A percentile compares a stretch with the other conserved stretches of the same genome.
Evolutionary conservation across 768 basidiomycete species (phyloP).

Genomic region (Cyclocybe cylindracea): DNA sequence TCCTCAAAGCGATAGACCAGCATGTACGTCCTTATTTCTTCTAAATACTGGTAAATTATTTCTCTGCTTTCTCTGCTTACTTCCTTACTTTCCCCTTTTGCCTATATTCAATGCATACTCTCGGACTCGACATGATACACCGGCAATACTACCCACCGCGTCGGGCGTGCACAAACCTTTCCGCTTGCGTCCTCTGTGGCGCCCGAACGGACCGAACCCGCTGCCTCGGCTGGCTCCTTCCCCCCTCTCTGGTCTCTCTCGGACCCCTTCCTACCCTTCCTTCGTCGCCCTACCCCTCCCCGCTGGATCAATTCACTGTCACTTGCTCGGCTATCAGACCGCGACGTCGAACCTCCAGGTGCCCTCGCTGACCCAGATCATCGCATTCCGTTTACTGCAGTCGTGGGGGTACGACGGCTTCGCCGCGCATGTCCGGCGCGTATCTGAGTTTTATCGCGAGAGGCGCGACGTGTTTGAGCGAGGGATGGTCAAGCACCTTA

Average conservation of each 20-base stretch:
- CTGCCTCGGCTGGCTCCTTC: no score
- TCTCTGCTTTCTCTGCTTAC: neutral
- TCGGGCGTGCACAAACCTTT: no score
- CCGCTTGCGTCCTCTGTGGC: no score
- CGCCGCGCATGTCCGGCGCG: constrained; percentile 60
- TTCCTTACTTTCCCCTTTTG: neutral
- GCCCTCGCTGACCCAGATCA: constrained; percentile 63
- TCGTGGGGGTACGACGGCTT: constrained; percentile 82
- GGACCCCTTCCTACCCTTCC: neutral
- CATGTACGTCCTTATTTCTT: constrained; percentile 47
- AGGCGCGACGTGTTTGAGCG: constrained; percentile 79
- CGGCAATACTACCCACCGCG: no score
- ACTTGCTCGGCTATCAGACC: constrained; percentile 42
- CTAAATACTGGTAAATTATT: constrained; percentile 7
- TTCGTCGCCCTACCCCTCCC: neutral
- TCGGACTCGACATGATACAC: neutral
- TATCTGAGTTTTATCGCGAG: constrained; percentile 70
- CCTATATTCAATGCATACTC: neutral
- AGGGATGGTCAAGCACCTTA: constrained; percentile 73
- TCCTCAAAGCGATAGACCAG: constrained; percentile 70
- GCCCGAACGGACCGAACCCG: no score
- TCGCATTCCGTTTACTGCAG: constrained; percentile 57
- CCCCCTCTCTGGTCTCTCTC: neutral
- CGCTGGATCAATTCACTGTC: no score
- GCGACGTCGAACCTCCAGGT: constrained; percentile 66